Evolutionary conservation across 192 early-diverging fungal genomes (phyloP).

Genomic region (Podila epigama): DNA sequence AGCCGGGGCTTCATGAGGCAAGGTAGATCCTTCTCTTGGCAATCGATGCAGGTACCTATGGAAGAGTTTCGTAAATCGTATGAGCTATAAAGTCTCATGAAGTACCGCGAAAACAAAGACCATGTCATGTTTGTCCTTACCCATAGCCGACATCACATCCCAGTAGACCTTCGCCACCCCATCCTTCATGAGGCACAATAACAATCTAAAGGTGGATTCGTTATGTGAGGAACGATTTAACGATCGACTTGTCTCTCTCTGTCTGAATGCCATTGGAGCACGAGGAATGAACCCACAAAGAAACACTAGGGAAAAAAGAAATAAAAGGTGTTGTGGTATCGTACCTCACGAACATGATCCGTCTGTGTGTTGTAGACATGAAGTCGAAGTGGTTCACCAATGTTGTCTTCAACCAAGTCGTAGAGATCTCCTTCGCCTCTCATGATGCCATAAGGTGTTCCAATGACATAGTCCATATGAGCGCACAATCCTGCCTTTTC

Average conservation of each 20-base stretch:
- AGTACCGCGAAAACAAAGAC: neutral
- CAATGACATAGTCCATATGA: constrained; percentile 78
- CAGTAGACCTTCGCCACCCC: constrained; percentile 73
- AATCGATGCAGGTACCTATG: constrained; percentile 24
- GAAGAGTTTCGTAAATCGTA: neutral
- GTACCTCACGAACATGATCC: constrained; percentile 69
- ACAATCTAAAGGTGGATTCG: constrained; percentile 56
- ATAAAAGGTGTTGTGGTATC: neutral
- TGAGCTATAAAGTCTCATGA: neutral
- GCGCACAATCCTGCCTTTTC: constrained; percentile 71
- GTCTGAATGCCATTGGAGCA: no score
- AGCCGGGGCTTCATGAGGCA: neutral
- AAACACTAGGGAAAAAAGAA: neutral
- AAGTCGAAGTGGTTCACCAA: constrained; percentile 65
- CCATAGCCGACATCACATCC: constrained; percentile 82
- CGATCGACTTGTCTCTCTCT: no score
- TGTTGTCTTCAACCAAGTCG: constrained; percentile 63
- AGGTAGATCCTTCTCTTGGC: neutral
- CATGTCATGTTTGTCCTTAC: constrained; percentile 9
- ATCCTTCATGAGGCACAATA: constrained; percentile 70
- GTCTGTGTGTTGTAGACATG: constrained; percentile 74
- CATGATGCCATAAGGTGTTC: constrained; percentile 66
- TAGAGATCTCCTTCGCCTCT: constrained; percentile 71
- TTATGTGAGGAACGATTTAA: no score
- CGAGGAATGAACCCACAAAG: no score